Evolutionary conservation across 441 rosid species (phyloP), one percentile per base, ranked within the genome.

Genomic region (Lepidium campestre): DNA sequence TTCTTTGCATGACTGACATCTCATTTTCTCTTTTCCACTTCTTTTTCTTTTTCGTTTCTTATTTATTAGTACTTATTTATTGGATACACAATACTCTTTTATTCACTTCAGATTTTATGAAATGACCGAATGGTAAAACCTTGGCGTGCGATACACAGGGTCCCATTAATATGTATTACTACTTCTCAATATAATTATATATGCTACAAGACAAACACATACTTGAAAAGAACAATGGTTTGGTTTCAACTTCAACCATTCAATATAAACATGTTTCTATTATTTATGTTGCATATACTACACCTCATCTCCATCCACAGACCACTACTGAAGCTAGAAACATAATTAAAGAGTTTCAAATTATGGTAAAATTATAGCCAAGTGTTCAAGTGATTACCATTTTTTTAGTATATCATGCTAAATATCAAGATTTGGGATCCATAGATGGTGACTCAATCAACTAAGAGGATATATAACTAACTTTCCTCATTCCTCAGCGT

Each of bases 1-100:
- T 58, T 58, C 62, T 72, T 72, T 72, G 77, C 77, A 73, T 73
- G 77, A 27, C 77, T 73, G 77, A 73, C 77, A 73, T 73, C 63
- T 66, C 72, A 66, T 66, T 50, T 58, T 58, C 37, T 58, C 37
- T 41, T 39, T 58, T 58, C 23, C 4, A 36, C 14, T 18, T 19
- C 65, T 29, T 71, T 56, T 66, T 50, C 31, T 65, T 72, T 39
- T 42, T 13, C 31, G 17, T 42, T 22, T 53, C 54, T 48, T 12
- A 29, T 57, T 48, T 39, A 11, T 49, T 29, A 50, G 10, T 20
- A 10, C 29, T 41, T 60, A 45, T 46, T 25, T 46, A 46, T 62
- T 62, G 41, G 63, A 22, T 25, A 48, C 45, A 27, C 11, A 55
- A 46, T 15, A 14, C 0, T 31, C 20, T 18, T 55, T 13, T 9